Conservation (phyloP, 2,329 filamentous ascomycete species). For the Trichoderma oligosporum region DNA sequence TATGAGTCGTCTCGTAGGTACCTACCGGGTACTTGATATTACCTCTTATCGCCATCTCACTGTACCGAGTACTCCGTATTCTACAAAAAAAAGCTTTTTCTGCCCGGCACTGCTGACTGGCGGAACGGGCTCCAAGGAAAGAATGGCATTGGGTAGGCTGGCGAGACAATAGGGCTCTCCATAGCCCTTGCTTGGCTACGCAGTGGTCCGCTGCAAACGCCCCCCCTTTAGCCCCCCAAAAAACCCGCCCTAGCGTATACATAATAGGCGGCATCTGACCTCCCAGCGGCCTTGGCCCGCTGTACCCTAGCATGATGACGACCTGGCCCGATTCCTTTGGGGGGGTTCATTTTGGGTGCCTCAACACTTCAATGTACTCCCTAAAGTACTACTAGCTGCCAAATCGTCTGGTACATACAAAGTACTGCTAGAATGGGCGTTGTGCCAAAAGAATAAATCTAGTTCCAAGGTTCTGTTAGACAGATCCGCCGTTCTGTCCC, state of each 20-base stretch:
- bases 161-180: neutral
- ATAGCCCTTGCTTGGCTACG: constrained; percentile 1
- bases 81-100: too few species aligned
- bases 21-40: too few species aligned
- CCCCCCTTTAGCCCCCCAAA: too few species aligned
- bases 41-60: too few species aligned
- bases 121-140: constrained; percentile 11
- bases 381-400: neutral
- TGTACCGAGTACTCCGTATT: too few species aligned
- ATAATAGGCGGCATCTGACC: constrained; percentile 16
- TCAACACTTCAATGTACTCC: constrained; percentile 3
- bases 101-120: constrained; percentile 4
- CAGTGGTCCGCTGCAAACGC: constrained; percentile 9
- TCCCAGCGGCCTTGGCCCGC: constrained; percentile 17
- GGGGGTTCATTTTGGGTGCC: constrained; percentile 2
- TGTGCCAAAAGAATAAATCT: neutral
- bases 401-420: too few species aligned
- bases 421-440: neutral
- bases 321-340: constrained; percentile 14
- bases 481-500: neutral
- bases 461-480: neutral
- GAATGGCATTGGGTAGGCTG: constrained; percentile 4
- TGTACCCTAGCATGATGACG: constrained; percentile 16
- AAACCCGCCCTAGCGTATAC: constrained; percentile 11
- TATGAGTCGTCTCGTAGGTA: too few species aligned